These are phyloP conservation scores for Diaporthe aspalathi DNA, from an alignment of 2,329 filamentous ascomycete genomes.

Conservation along the genomic window DNA sequence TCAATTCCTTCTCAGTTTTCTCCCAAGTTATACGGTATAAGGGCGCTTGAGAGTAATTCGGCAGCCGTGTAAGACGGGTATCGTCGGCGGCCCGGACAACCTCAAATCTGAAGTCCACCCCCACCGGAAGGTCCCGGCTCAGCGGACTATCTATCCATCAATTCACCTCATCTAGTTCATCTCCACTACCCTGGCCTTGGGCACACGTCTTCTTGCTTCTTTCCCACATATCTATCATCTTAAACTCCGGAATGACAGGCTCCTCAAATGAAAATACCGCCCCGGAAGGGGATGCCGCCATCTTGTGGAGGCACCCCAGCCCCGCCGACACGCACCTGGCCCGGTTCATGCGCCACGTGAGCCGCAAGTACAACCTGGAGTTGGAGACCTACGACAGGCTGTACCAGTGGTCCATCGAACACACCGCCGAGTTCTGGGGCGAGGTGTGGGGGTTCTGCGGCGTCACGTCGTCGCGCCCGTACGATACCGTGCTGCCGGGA, in stretches of 20 bases:
- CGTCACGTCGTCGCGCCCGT: slow-evolving; percentile 75
- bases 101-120: slow-evolving; percentile 14
- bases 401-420: slow-evolving; percentile 85
- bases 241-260: slow-evolving; percentile 6
- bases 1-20: background rate
- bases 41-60: background rate
- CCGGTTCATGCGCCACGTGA: slow-evolving; percentile 77
- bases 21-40: background rate
- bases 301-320: slow-evolving; percentile 77
- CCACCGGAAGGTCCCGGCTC: slow-evolving; percentile 25
- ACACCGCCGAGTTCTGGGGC: slow-evolving; percentile 83
- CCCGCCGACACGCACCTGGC: slow-evolving; percentile 77
- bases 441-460: slow-evolving; percentile 87
- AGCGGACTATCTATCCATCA: slow-evolving; percentile 1
- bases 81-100: slow-evolving; percentile 26
- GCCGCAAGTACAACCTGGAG: slow-evolving; percentile 71
- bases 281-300: background rate
- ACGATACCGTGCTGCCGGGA: slow-evolving; percentile 63
- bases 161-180: background rate
- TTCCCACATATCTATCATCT: too few relatives aligned
- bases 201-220: background rate
- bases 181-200: background rate
- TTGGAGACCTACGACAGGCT: slow-evolving; percentile 79
- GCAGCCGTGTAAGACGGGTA: slow-evolving; percentile 12
- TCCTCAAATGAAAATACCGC: background rate